These are phyloP conservation scores for Fusarium sterilihyphosum DNA, from an alignment of 2,329 filamentous ascomycete species.

Conservation along the genomic window DNA sequence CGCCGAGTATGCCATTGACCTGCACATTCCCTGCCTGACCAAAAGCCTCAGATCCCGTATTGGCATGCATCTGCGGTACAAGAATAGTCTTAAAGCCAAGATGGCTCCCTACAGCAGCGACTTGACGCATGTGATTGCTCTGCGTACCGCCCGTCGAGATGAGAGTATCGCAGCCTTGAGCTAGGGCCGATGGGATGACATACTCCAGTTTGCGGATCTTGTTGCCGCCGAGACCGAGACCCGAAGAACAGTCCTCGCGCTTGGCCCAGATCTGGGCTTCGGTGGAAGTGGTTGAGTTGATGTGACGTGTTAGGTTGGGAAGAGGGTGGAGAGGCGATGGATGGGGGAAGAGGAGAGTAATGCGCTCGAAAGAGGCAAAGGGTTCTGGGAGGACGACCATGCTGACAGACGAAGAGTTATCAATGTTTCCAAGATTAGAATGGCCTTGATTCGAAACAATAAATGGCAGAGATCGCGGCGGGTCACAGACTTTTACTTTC, in stretches of 20 bases:
- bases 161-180: not conserved
- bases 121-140: not conserved
- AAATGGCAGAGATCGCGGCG: not conserved
- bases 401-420: accelerated
- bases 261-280: not conserved
- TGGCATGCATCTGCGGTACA: not conserved
- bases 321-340: not conserved
- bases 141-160: not conserved
- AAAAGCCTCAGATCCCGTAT: not conserved
- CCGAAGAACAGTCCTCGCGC: not conserved
- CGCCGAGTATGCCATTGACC: not conserved
- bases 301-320: not conserved
- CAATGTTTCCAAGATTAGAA: too few species aligned
- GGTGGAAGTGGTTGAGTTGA: not conserved
- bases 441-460: not conserved
- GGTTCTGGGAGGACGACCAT: not conserved
- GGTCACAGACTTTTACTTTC: not conserved
- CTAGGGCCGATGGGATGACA: not conserved
- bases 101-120: not conserved
- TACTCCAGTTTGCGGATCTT: not conserved
- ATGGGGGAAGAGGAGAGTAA: not conserved
- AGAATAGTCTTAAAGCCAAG: not conserved
- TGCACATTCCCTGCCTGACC: not conserved
- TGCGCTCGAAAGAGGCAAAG: not conserved
- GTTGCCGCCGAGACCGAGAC: not conserved